A percentile compares a stretch with the other conserved stretches of the same genome.
These are phyloP conservation scores for Saccharomycopsis crataegensis DNA, from an alignment of 1,139 yeast genomes.

Conservation along the genomic window DNA sequence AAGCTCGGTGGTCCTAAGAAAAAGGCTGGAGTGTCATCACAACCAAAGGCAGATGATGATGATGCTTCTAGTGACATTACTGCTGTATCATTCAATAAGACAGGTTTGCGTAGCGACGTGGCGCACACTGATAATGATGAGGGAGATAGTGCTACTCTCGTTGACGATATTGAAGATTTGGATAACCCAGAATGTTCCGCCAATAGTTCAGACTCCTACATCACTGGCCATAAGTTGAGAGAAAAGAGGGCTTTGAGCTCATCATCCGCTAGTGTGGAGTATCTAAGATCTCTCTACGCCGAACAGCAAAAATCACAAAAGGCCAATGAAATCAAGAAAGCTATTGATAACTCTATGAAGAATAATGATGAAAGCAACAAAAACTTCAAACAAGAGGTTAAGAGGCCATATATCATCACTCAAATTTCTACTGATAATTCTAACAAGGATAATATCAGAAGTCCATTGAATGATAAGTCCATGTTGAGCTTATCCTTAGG, in stretches of 20 bases:
- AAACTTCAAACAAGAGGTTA: not conserved
- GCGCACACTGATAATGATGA: not conserved
- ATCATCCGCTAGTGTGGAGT: constrained; percentile 19
- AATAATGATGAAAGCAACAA: not conserved
- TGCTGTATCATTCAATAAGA: not conserved
- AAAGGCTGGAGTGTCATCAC: not conserved
- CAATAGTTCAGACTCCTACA: not conserved
- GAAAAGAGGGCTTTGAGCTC: constrained; percentile 18
- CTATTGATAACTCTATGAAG: constrained; percentile 1
- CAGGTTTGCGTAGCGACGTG: not conserved
- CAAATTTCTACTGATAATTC: not conserved
- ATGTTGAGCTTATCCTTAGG: constrained; percentile 14
- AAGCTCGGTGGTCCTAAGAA: constrained; percentile 28
- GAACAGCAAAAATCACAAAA: not conserved
- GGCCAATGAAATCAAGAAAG: constrained; percentile 1
- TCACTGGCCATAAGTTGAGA: constrained; percentile 6
- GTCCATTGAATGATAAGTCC: constrained; percentile 9
- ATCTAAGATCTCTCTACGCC: constrained; percentile 10
- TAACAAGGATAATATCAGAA: not conserved
- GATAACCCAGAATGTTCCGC: not conserved
- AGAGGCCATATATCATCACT: constrained; percentile 2
- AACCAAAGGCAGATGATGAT: not conserved
- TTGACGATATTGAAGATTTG: not conserved
- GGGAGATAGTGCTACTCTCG: constrained; percentile 1
- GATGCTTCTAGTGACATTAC: not conserved